Evolutionary conservation across 176 grass and related monocot species (phyloP).

Genomic region (Oryza rufipogon): DNA sequence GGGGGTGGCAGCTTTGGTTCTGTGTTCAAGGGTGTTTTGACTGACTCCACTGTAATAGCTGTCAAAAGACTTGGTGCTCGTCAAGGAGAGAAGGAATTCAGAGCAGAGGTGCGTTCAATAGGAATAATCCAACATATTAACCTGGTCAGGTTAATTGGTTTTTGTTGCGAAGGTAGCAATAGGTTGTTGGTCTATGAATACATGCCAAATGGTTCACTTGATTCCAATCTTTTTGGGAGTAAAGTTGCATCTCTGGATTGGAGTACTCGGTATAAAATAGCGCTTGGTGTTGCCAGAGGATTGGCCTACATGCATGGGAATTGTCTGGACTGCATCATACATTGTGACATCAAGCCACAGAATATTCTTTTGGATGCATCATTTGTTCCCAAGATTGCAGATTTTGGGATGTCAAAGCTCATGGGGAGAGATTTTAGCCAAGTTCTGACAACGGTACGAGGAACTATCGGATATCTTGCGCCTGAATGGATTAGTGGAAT

Average conservation of each 20-base stretch:
- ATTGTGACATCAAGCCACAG: slow-evolving; percentile 37
- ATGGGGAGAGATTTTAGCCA: slow-evolving; percentile 21
- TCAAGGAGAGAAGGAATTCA: slow-evolving; percentile 47
- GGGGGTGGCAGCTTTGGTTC: slow-evolving; percentile 37
- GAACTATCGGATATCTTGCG: slow-evolving; percentile 36
- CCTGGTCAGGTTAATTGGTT: slow-evolving; percentile 25
- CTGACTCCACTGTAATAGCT: background rate
- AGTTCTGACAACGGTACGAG: slow-evolving; percentile 23
- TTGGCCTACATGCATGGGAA: slow-evolving; percentile 38
- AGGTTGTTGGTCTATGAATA: slow-evolving; percentile 37
- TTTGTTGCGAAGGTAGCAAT: slow-evolving; percentile 16
- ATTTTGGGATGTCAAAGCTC: slow-evolving; percentile 39
- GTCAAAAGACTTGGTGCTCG: slow-evolving; percentile 34
- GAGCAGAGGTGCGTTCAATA: slow-evolving; percentile 38
- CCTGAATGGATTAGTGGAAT: slow-evolving; percentile 31
- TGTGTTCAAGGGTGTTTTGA: slow-evolving; percentile 36
- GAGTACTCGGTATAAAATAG: slow-evolving; percentile 31
- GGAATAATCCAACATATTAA: slow-evolving; percentile 39
- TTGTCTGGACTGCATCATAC: slow-evolving; percentile 41
- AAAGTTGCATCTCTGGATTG: background rate
- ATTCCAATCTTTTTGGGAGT: slow-evolving; percentile 14
- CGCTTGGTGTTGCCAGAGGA: slow-evolving; percentile 6
- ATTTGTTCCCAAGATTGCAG: slow-evolving; percentile 25
- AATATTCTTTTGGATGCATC: slow-evolving; percentile 36
- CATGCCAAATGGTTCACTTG: slow-evolving; percentile 34